phyloP scores from a whole-genome alignment of 345 rosid genomes.

The Eucalyptus dawsonii region DNA sequence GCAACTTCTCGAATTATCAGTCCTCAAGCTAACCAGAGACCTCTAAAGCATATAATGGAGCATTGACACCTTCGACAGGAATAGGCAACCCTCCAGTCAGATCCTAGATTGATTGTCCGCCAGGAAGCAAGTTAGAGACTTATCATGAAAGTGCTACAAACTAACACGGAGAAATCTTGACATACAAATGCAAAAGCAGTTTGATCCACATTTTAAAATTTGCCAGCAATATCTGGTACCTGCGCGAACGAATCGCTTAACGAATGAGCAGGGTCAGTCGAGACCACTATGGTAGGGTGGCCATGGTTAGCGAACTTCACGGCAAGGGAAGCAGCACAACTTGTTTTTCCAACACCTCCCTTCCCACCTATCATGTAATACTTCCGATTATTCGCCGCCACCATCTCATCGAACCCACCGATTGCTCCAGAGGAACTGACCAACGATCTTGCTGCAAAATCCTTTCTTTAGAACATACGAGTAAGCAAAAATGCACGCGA shows the following conservation, averaged over 20 bases:
- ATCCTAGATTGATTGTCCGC: conserved; percentile 22
- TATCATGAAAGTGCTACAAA: not conserved
- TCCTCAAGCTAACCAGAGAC: conserved; percentile 9
- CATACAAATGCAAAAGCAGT: not conserved
- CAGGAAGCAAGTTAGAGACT: not conserved
- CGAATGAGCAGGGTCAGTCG: conserved; percentile 86
- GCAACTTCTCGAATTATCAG: not conserved
- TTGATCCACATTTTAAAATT: not conserved
- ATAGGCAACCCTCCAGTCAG: conserved; percentile 56
- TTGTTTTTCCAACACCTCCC: conserved; percentile 87
- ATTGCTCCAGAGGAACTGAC: conserved; percentile 20
- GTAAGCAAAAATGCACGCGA: not conserved
- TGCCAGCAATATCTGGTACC: conserved; percentile 6
- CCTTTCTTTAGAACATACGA: not conserved
- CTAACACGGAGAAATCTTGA: not conserved
- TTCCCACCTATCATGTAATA: conserved; percentile 70
- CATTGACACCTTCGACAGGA: conserved; percentile 61
- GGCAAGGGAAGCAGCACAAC: conserved; percentile 84
- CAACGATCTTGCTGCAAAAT: not conserved
- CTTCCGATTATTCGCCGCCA: conserved; percentile 24
- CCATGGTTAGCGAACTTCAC: conserved; percentile 73
- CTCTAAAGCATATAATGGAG: conserved; percentile 72
- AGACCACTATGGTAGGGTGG: conserved; percentile 71
- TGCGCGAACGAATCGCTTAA: conserved; percentile 71
- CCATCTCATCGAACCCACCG: conserved; percentile 49